Evolutionary conservation across 805 yeast species (phyloP).

Genomic region (Teunomyces barrocoloradensis): DNA sequence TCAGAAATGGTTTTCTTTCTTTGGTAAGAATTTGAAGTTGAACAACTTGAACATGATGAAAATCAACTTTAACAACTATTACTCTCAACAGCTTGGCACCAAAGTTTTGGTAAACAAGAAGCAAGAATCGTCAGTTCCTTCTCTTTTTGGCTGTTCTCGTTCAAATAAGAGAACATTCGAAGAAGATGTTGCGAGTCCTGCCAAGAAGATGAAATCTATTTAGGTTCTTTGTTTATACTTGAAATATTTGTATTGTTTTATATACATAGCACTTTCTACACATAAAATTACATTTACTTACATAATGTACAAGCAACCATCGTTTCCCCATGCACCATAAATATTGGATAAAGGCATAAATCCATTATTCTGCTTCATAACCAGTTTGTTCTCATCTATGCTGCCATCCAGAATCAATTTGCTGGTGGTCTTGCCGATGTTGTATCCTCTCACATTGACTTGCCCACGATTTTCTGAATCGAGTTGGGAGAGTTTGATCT

Average conservation of each 20-base stretch:
- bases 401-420: slow-evolving; percentile 7
- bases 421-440: slow-evolving; percentile 49
- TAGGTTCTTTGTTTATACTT: background rate
- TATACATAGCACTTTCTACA: slow-evolving; percentile 6
- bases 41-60: slow-evolving; percentile 20
- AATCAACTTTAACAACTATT: slow-evolving; percentile 27
- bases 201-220: slow-evolving; percentile 2
- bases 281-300: background rate
- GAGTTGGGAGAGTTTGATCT: slow-evolving; percentile 47
- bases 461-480: slow-evolving; percentile 43
- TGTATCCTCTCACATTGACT: slow-evolving; percentile 61
- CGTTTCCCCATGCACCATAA: slow-evolving; percentile 61
- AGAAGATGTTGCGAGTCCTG: slow-evolving; percentile 2
- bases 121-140: slow-evolving; percentile 6
- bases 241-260: background rate
- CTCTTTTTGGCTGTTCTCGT: slow-evolving; percentile 2
- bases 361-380: slow-evolving; percentile 27
- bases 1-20: slow-evolving; percentile 28
- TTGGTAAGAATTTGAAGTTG: slow-evolving; percentile 19
- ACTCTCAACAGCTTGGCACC: slow-evolving; percentile 27
- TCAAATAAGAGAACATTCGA: slow-evolving; percentile 10
- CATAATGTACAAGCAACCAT: slow-evolving; percentile 64
- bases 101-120: slow-evolving; percentile 22
- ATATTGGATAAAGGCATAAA: slow-evolving; percentile 47
- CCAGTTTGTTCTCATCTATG: slow-evolving; percentile 22